Conservation (phyloP, 2,329 filamentous ascomycete genomes). For the Aspergillus pseudoviridinutans region DNA sequence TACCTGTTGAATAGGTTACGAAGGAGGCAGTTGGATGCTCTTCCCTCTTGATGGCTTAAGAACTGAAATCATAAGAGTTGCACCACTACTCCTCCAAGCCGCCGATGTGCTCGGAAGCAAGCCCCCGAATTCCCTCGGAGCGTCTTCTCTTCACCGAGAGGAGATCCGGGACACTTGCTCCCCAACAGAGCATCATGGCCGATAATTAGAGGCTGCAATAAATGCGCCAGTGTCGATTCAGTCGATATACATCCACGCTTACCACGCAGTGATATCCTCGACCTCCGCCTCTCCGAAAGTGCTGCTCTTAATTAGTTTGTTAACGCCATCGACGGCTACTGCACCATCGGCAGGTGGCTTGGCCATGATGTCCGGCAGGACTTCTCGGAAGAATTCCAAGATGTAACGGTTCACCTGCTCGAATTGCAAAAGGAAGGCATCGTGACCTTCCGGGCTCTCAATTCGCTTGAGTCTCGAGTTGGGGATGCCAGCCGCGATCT, state of each 20-base stretch:
- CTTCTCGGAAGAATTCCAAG: slow-evolving; percentile 74
- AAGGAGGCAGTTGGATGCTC: slow-evolving; percentile 41
- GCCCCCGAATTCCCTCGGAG: slow-evolving; percentile 8
- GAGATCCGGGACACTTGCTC: slow-evolving; percentile 6
- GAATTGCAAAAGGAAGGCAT: slow-evolving; percentile 94
- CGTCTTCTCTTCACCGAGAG: slow-evolving; percentile 16
- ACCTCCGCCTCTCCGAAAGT: slow-evolving; percentile 95
- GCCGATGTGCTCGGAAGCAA: slow-evolving; percentile 6
- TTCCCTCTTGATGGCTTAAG: slow-evolving; percentile 38
- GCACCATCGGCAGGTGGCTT: slow-evolving; percentile 49
- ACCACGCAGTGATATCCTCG: slow-evolving; percentile 95
- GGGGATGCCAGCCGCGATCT: slow-evolving; percentile 77
- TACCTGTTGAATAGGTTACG: slow-evolving; percentile 30
- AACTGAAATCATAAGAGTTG: slow-evolving; percentile 27
- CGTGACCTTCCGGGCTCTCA: slow-evolving; percentile 90
- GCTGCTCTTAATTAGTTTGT: slow-evolving; percentile 74
- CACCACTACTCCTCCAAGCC: slow-evolving; percentile 29
- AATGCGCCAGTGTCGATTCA: slow-evolving; percentile 24
- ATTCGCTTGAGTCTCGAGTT: slow-evolving; percentile 78
- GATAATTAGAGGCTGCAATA: slow-evolving; percentile 21
- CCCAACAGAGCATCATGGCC: slow-evolving; percentile 7
- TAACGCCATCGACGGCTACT: slow-evolving; percentile 51
- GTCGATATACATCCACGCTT: slow-evolving; percentile 22
- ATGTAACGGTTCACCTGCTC: slow-evolving; percentile 93
- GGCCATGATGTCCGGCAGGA: slow-evolving; percentile 83